Conservation (phyloP, 1,284 basidiomycete genomes). For the Leccinum fuscescens region DNA sequence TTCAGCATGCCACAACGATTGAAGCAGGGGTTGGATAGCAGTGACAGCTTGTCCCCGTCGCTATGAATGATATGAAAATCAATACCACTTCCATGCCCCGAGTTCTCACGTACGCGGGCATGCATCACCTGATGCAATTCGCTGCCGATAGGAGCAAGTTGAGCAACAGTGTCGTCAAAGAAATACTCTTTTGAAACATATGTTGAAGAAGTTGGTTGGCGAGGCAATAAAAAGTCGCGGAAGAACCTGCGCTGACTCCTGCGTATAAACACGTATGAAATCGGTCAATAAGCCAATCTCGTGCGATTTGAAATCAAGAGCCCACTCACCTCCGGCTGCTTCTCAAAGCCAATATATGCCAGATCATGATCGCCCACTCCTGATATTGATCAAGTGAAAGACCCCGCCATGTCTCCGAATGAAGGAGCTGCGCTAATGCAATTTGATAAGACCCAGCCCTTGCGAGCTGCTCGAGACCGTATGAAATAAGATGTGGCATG, state of each 20-base stretch:
- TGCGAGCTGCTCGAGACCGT: constrained; percentile 49
- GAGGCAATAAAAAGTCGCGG: constrained; percentile 60
- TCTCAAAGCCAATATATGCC: constrained; percentile 69
- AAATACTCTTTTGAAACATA: constrained; percentile 52
- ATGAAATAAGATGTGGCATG: constrained; percentile 12
- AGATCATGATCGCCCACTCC: constrained; percentile 70
- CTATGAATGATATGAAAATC: constrained; percentile 25
- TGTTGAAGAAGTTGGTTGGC: constrained; percentile 52
- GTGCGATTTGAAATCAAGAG: constrained; percentile 11
- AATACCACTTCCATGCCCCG: constrained; percentile 1
- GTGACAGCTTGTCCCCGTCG: constrained; percentile 58
- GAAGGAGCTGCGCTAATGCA: constrained; percentile 60
- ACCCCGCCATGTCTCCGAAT: constrained; percentile 68
- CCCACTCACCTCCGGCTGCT: constrained; percentile 60
- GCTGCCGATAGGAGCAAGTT: constrained; percentile 54
- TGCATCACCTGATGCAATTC: constrained; percentile 62
- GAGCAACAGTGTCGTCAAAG: constrained; percentile 33
- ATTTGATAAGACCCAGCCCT: constrained; percentile 65
- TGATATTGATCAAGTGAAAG: constrained; percentile 61
- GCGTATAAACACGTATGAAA: constrained; percentile 7
- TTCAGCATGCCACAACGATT: constrained; percentile 74
- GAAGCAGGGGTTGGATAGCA: constrained; percentile 63
- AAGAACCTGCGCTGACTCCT: constrained; percentile 65
- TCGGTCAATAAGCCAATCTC: constrained; percentile 23
- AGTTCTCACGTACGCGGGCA: constrained; percentile 48